phyloP scores from a whole-genome alignment of 2,329 filamentous ascomycete species.

The Nothomitra cinnamomea region DNA sequence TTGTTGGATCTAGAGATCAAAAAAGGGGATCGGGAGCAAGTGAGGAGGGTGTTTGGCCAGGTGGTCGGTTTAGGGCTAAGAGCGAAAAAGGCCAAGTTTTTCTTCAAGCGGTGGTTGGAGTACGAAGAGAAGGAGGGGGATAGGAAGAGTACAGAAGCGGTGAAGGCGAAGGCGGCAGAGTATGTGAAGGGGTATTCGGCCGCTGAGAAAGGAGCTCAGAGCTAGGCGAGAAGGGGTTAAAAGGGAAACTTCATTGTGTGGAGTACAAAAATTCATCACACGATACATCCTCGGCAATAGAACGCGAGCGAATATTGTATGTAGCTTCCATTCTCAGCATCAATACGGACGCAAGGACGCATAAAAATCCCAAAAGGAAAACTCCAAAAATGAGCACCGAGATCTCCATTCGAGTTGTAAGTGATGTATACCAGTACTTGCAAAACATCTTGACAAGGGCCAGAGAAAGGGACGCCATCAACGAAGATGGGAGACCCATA shows the following conservation, averaged over 20 bases:
- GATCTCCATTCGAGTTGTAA: not conserved
- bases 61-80: slow-evolving; percentile 52
- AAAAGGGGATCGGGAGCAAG: slow-evolving; percentile 37
- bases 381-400: not conserved
- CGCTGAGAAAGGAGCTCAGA: slow-evolving; percentile 20
- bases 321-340: not conserved
- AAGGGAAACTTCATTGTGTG: not conserved
- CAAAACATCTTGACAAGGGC: not conserved
- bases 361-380: not conserved
- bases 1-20: slow-evolving; percentile 70
- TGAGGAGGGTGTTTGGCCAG: slow-evolving; percentile 69
- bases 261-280: not conserved
- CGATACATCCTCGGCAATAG: not conserved
- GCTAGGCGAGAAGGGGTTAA: slow-evolving; percentile 5
- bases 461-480: not conserved
- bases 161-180: slow-evolving; percentile 51
- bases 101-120: slow-evolving; percentile 83
- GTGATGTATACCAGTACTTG: not conserved
- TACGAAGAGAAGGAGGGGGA: slow-evolving; percentile 67
- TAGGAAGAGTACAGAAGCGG: slow-evolving; percentile 50
- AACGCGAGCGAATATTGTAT: not conserved
- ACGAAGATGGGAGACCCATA: not conserved
- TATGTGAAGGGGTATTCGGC: slow-evolving; percentile 37
- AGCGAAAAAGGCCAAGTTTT: slow-evolving; percentile 63
- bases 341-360: too few species aligned